Conservation (phyloP, 352 stramenopile species). For the Pythium myriotylum region DNA sequence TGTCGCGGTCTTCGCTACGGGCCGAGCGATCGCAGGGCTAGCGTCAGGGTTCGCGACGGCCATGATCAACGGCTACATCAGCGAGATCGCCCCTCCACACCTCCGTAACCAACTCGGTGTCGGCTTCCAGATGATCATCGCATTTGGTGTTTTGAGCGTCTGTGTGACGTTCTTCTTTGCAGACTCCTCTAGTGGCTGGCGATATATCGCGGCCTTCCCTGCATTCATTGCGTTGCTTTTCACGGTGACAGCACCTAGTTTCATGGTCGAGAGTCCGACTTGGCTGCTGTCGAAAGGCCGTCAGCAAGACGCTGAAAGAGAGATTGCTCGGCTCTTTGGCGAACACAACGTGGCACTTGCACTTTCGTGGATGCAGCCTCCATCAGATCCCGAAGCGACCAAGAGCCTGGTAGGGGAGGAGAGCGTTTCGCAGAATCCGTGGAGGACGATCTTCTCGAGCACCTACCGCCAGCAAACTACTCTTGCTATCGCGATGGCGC, state of each 20-base stretch:
- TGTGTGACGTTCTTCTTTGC: conserved; percentile 55
- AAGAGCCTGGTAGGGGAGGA: not conserved
- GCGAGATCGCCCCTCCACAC: conserved; percentile 33
- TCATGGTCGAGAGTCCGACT: conserved; percentile 32
- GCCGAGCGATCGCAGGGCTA: conserved; percentile 52
- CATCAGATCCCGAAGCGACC: not conserved
- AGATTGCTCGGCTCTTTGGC: conserved; percentile 31
- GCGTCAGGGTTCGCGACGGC: conserved; percentile 44
- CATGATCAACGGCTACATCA: conserved; percentile 33
- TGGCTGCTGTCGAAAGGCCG: conserved; percentile 40
- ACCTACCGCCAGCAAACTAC: conserved; percentile 43
- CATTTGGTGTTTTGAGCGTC: conserved; percentile 46
- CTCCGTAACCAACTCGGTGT: conserved; percentile 39
- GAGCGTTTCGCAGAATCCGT: conserved; percentile 20
- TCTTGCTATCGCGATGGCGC: conserved; percentile 44
- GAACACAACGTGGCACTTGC: conserved; percentile 25
- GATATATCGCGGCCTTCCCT: conserved; percentile 51
- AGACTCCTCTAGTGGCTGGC: conserved; percentile 48
- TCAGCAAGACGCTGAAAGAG: conserved; percentile 28
- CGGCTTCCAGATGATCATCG: conserved; percentile 50
- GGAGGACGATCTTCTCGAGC: conserved; percentile 19
- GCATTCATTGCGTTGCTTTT: conserved; percentile 53
- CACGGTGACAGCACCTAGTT: conserved; percentile 27
- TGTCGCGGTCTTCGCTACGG: conserved; percentile 40
- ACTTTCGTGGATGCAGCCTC: conserved; percentile 27